Evolutionary conservation across 75 land plant species (phyloP).

Genomic region (Cupressus sempervirens): DNA sequence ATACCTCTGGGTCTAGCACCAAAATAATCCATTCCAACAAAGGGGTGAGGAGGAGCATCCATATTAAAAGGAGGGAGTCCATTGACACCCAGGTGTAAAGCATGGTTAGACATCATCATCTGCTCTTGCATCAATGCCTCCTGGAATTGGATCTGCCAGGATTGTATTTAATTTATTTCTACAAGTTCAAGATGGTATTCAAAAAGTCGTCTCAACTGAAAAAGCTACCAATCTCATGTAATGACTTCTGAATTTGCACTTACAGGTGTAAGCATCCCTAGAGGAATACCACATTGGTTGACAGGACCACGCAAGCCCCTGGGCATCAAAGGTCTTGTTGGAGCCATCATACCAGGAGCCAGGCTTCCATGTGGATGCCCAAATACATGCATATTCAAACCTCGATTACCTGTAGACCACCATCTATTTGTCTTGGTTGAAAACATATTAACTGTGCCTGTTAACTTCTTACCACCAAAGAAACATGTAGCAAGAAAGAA

Average conservation of each 20-base stretch:
- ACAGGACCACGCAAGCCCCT: constrained; percentile 16
- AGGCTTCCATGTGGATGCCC: constrained; percentile 15
- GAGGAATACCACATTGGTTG: constrained; percentile 22
- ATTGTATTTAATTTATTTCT: not conserved
- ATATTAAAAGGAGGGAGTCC: constrained; percentile 17
- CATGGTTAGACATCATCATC: constrained; percentile 21
- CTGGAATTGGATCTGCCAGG: constrained; percentile 24
- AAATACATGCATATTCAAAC: constrained; percentile 11
- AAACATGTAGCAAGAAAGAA: not conserved
- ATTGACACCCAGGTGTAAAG: constrained; percentile 12
- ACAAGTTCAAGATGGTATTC: not conserved
- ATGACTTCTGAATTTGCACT: constrained; percentile 14
- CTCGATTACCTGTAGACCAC: constrained; percentile 19
- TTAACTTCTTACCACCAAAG: not conserved
- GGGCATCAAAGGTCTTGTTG: constrained; percentile 34
- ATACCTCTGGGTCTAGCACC: constrained; percentile 15
- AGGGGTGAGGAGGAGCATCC: constrained; percentile 1
- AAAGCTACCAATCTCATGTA: not conserved
- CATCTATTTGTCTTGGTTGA: not conserved
- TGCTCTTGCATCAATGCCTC: constrained; percentile 31
- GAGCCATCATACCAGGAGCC: constrained; percentile 37
- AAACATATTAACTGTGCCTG: not conserved
- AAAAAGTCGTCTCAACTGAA: not conserved
- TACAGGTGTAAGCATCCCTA: constrained; percentile 20
- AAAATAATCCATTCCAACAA: constrained; percentile 20